Evolutionary conservation across 1,139 yeast genomes (phyloP).

Genomic region (Meyerozyma athensensis): DNA sequence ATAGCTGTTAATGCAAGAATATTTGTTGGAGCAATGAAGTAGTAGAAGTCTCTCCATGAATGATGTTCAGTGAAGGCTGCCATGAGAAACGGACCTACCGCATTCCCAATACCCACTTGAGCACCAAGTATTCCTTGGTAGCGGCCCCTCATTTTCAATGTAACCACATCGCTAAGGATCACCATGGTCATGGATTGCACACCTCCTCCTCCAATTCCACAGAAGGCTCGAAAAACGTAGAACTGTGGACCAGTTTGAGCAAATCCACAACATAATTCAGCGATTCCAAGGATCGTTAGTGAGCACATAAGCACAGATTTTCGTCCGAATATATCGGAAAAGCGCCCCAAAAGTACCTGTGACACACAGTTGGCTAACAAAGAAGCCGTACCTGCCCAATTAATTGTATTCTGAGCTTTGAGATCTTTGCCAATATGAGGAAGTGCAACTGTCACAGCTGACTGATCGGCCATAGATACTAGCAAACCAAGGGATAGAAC

Average conservation of each 20-base stretch:
- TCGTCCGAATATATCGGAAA: conserved; percentile 23
- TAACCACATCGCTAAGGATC: conserved; percentile 19
- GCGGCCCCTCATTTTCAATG: conserved; percentile 18
- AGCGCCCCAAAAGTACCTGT: conserved; percentile 41
- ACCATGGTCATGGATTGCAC: conserved; percentile 18
- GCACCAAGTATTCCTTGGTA: conserved; percentile 21
- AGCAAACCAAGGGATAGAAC: conserved; percentile 19
- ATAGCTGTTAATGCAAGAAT: conserved; percentile 12
- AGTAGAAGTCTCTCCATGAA: conserved; percentile 19
- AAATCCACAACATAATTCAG: conserved; percentile 18
- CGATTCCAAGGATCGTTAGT: conserved; percentile 13
- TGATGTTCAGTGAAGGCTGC: conserved; percentile 14
- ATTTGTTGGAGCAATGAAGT: conserved; percentile 17
- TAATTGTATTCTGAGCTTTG: conserved; percentile 33
- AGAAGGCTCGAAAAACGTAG: conserved; percentile 18
- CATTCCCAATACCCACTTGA: conserved; percentile 18
- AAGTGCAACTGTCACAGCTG: conserved; percentile 38
- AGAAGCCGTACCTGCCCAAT: conserved; percentile 52
- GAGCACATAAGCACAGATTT: conserved; percentile 15
- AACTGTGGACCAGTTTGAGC: conserved; percentile 17
- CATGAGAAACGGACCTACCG: conserved; percentile 19
- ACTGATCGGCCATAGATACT: conserved; percentile 32
- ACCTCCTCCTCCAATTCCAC: conserved; percentile 20
- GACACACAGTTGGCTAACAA: conserved; percentile 43
- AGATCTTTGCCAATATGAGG: conserved; percentile 33